Conservation (phyloP, 2,329 filamentous ascomycete genomes). For the Pseudogymnoascus verrucosus region DNA sequence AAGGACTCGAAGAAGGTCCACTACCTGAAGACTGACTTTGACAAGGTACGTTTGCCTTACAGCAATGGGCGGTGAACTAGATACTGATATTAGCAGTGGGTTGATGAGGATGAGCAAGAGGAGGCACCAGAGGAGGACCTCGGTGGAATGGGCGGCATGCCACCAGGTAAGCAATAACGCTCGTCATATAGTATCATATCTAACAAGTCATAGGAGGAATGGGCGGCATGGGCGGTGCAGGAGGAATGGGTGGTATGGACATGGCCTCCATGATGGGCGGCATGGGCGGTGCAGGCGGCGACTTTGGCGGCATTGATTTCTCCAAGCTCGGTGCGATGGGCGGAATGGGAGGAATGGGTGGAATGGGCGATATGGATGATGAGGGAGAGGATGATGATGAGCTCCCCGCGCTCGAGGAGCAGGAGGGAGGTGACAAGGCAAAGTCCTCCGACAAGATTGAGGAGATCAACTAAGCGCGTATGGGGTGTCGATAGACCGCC, state of each 20-base stretch:
- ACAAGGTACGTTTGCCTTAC: slow-evolving; percentile 57
- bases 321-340: slow-evolving; percentile 68
- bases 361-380: slow-evolving; percentile 30
- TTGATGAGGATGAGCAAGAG: slow-evolving; percentile 71
- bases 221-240: slow-evolving; percentile 31
- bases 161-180: slow-evolving; percentile 36
- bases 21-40: slow-evolving; percentile 97
- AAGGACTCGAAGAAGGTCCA: slow-evolving; percentile 86
- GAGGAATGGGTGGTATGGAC: slow-evolving; percentile 31
- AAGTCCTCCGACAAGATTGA: slow-evolving; percentile 35
- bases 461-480: slow-evolving; percentile 23
- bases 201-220: slow-evolving; percentile 19
- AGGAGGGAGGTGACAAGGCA: slow-evolving; percentile 40
- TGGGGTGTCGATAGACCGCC: slow-evolving; percentile 1
- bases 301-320: slow-evolving; percentile 87
- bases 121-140: slow-evolving; percentile 76
- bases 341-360: slow-evolving; percentile 32
- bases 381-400: slow-evolving; percentile 60
- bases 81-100: slow-evolving; percentile 19
- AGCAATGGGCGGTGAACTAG: background rate
- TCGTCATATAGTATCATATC: background rate
- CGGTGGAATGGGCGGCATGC: slow-evolving; percentile 60
- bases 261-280: slow-evolving; percentile 32
- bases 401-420: slow-evolving; percentile 74
- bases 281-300: slow-evolving; percentile 41